Evolutionary conservation across 306 rosid species (phyloP).

Genomic region (Potentilla sterilis): DNA sequence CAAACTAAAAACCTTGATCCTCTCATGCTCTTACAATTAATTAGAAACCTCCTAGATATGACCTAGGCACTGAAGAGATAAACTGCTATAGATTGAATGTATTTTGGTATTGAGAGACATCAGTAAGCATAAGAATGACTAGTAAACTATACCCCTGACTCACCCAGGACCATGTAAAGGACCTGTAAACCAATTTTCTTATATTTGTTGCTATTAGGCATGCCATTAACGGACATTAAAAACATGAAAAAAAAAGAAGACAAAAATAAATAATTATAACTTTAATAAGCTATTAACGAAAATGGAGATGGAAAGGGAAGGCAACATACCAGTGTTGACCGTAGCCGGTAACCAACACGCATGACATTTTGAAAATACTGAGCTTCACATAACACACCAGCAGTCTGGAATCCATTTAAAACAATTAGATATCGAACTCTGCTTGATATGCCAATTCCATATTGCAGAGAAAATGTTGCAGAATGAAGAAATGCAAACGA

Average conservation of each 20-base stretch:
- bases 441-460: neutral
- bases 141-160: neutral
- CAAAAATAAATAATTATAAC: neutral
- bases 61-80: neutral
- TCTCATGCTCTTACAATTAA: conserved; percentile 2
- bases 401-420: conserved; percentile 38
- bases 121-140: neutral
- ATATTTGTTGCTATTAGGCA: neutral
- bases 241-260: neutral
- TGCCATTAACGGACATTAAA: neutral
- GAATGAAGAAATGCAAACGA: neutral
- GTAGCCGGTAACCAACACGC: conserved; percentile 83
- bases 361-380: conserved; percentile 97
- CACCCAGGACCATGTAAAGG: conserved; percentile 1
- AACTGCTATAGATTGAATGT: neutral
- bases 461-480: neutral
- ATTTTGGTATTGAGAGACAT: conserved; percentile 1
- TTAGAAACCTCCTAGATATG: neutral
- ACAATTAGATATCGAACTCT: conserved; percentile 24
- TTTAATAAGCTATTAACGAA: neutral
- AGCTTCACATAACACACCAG: conserved; percentile 88
- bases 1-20: neutral
- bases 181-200: neutral
- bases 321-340: conserved; percentile 77
- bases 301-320: neutral